Conservation (phyloP, 129 eudicot species). For the Scalesia atractyloides region DNA sequence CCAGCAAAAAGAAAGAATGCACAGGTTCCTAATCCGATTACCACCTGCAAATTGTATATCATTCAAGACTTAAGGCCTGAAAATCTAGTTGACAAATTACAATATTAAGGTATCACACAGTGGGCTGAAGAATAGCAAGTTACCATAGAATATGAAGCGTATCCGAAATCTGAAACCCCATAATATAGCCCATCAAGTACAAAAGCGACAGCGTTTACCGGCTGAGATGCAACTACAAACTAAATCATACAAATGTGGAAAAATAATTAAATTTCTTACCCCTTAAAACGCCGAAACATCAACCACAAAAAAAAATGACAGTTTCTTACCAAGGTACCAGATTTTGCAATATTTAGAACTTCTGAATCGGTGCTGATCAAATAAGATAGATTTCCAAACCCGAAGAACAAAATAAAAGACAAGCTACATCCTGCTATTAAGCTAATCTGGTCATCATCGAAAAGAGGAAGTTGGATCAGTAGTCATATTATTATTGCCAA, state of each 20-base stretch:
- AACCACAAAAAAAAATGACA: background rate
- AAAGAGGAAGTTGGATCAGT: conserved; percentile 14
- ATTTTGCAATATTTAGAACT: conserved; percentile 66
- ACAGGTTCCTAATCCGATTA: conserved; percentile 64
- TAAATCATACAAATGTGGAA: conserved; percentile 23
- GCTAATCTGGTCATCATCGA: conserved; percentile 60
- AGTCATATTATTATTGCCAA: background rate
- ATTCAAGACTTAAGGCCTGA: background rate
- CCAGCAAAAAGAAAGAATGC: conserved; percentile 58
- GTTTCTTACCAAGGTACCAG: conserved; percentile 84
- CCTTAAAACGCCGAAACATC: background rate
- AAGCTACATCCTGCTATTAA: conserved; percentile 62
- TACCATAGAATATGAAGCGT: conserved; percentile 94
- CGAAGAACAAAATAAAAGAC: conserved; percentile 57
- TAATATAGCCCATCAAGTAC: conserved; percentile 96
- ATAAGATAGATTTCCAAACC: conserved; percentile 61
- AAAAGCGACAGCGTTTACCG: conserved; percentile 90
- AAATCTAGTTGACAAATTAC: conserved; percentile 1
- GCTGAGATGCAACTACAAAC: conserved; percentile 97
- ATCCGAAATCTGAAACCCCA: conserved; percentile 88
- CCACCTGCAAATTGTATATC: conserved; percentile 42
- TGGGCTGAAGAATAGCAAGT: background rate
- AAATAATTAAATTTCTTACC: background rate
- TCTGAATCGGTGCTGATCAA: conserved; percentile 72
- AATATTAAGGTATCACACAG: background rate